Evolutionary conservation across 2,329 filamentous ascomycete genomes (phyloP), one percentile per base, ranked within the genome.

Genomic region (Bipolaris cookei): DNA sequence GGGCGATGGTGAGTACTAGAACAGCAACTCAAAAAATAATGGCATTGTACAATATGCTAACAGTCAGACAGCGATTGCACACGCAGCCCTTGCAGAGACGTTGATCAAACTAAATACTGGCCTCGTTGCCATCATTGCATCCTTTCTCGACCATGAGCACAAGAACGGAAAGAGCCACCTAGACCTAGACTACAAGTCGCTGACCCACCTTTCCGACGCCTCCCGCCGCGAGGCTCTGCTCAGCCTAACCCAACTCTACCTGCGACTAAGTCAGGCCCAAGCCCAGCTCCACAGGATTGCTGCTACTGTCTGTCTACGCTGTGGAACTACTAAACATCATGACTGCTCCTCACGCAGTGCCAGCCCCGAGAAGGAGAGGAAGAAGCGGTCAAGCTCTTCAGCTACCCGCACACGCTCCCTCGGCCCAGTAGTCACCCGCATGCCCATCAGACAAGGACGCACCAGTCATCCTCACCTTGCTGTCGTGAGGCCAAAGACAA

Each of bases 51-150:
- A 42, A 53, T 28, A 56, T 35, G 10, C 47, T 55, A 28, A 49
- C 42, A 37, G 3, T 16, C 23, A 13, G 8, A 50, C 54, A 81
- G 80, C 76, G 43, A 77, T 78, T 51, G 80, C 79, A 14, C 79
- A 80, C 56, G 76, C 76, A 3, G 77, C 75, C n/a, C 78, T 82
- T 18, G 77, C 78, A 10, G 78, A 78, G 58, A 78, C 79, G 16
- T 62, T 82, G 21, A 73, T 81, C 54, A 79, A 74, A 58, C 68
- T 82, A 25, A 82, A 82, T 58, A 79, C 78, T 16, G 79, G 80
- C 37, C 75, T 82, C 4, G 78, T 82, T 6, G 66, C 68, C 54
- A 80, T 82, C 62, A 81, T 82, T 50, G 70, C 78, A 18, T 67
- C 77, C 2, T 81, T 81, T 53, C 62, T 81, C 35, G 68, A 74